These are phyloP conservation scores for Quercus parvula DNA, from an alignment of 306 rosid species.

Conservation along the genomic window DNA sequence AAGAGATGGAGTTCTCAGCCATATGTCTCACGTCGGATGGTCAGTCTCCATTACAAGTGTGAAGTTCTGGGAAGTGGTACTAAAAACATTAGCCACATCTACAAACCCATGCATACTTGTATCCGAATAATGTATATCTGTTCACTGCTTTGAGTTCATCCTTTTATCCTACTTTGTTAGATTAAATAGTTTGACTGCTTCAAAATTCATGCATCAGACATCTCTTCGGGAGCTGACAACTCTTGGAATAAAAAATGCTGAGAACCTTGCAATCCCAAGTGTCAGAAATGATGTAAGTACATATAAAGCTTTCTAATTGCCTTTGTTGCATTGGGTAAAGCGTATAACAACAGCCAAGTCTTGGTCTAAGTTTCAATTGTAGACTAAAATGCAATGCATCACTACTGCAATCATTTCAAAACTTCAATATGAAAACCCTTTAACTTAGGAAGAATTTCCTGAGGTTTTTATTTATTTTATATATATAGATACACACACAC, in stretches of 20 bases:
- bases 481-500: too few species aligned
- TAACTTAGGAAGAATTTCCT: background rate
- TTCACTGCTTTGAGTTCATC: slow-evolving; percentile 19
- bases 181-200: slow-evolving; percentile 23
- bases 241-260: slow-evolving; percentile 85
- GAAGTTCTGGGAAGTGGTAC: slow-evolving; percentile 40
- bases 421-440: background rate
- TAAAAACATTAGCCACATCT: slow-evolving; percentile 38
- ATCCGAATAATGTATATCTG: slow-evolving; percentile 31
- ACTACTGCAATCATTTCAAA: background rate
- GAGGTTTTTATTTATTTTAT: too few species aligned
- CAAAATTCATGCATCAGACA: slow-evolving; percentile 52
- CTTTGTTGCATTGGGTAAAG: background rate
- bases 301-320: background rate
- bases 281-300: slow-evolving; percentile 86
- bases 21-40: slow-evolving; percentile 88
- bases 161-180: slow-evolving; percentile 7
- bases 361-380: too few species aligned
- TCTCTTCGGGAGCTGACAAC: slow-evolving; percentile 80
- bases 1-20: slow-evolving; percentile 99
- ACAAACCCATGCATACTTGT: slow-evolving; percentile 36
- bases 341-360: too few species aligned
- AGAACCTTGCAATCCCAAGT: slow-evolving; percentile 93
- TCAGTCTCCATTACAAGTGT: slow-evolving; percentile 65
- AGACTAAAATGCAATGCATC: background rate